Base-by-base conservation (phyloP, 2,329 filamentous ascomycete genomes). In the Colletotrichum orchidophilum region DNA sequence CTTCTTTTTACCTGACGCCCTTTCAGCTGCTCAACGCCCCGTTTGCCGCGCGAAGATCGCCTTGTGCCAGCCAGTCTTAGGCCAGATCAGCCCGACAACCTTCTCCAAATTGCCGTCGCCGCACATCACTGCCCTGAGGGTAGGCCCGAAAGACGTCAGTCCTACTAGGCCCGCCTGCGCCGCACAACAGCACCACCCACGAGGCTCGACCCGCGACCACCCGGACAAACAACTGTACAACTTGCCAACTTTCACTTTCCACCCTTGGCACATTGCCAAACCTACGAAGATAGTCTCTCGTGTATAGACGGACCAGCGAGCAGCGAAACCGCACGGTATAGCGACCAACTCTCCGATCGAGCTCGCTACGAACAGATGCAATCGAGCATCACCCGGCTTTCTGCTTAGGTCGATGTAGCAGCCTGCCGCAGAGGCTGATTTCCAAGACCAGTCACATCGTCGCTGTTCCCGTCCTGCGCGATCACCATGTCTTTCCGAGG, bases 401-500 rank as follows among this genome's bases (percentile, higher is more conserved):
- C 60, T 35, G 52, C 49, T 64, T 60, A 31, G 42, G 63, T 70
- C 66, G 66, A 70, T 55, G 60, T 42, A 71, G 68, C 31, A 71
- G 57, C 50, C 50, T 55, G 31, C 39, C 31, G 24, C 35, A 49
- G 69, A 63, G 66, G 61, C 67, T 55, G 61, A 53, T 35, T 63
- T 42, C 12, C 53, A 52, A 26, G 24, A 35, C 29, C 13, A 27
- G 24, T 72, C 53, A 54, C 27, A 46, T 54, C 54, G 18, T 42
- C 60, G 33, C 35, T 39, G 50, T 39, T 50, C 31, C 42, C 50
- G 50, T 42, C 27, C 27, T 46, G 49, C 55, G 53, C 63, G 31
- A 61, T 31, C 77, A 71, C 46, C 76, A 92, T 92, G 90, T 91
- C 90, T 66, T 92, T 92, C 78, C 85, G 87, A 77, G 87, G 87